Evolutionary conservation across 148 eudicot genomes (phyloP).

Genomic region (Beta vulgaris): DNA sequence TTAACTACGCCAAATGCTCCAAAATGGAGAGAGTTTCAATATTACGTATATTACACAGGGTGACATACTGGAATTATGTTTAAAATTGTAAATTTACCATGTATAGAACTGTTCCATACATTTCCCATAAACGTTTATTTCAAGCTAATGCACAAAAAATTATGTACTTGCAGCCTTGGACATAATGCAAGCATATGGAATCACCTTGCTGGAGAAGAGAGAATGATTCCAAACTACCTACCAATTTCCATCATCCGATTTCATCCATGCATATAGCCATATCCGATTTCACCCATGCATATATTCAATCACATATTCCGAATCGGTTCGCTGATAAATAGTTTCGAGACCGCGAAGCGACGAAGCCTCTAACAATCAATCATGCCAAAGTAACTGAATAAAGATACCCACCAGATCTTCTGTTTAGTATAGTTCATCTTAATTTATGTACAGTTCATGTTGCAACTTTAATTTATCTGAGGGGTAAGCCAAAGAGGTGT

Average conservation of each 20-base stretch:
- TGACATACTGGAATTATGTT: not conserved
- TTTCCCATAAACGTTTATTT: not conserved
- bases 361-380: not conserved
- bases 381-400: not conserved
- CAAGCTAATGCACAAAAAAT: not conserved
- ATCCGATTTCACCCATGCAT: not conserved
- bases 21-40: not conserved
- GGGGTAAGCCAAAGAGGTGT: not conserved
- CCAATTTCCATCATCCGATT: not conserved
- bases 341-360: not conserved
- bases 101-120: not conserved
- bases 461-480: not conserved
- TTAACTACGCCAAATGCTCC: too few relatives aligned
- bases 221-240: slow-evolving; percentile 24
- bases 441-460: not conserved
- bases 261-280: not conserved
- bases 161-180: slow-evolving; percentile 55
- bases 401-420: not conserved
- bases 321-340: not conserved
- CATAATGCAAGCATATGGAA: slow-evolving; percentile 62
- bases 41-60: not conserved
- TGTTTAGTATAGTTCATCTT: not conserved
- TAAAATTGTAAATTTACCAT: too few relatives aligned
- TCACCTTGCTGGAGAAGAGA: slow-evolving; percentile 64
- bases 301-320: not conserved